Evolutionary conservation across 352 stramenopile genomes (phyloP).

Genomic region (Phytophthora citricola): DNA sequence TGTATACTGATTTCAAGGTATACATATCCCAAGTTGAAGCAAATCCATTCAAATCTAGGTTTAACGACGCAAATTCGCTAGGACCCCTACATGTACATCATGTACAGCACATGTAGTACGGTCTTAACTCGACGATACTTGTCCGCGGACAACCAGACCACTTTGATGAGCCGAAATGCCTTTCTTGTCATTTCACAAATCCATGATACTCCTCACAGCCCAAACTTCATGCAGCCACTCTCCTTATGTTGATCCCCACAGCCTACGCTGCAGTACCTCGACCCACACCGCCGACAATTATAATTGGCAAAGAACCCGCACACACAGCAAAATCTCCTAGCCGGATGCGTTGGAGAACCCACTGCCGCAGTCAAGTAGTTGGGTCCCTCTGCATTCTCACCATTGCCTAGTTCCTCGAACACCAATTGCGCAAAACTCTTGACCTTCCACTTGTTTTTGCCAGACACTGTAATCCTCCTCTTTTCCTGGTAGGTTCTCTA

Average conservation of each 20-base stretch:
- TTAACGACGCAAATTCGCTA: too few species aligned
- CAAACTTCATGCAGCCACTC: conserved; percentile 91
- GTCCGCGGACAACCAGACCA: too few species aligned
- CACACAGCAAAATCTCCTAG: conserved; percentile 86
- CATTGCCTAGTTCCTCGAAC: conserved; percentile 76
- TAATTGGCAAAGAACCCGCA: conserved; percentile 88
- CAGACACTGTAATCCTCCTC: conserved; percentile 18
- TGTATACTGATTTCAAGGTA: too few species aligned
- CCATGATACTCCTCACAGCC: conserved; percentile 39
- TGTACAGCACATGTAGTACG: too few species aligned
- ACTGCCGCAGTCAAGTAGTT: conserved; percentile 83
- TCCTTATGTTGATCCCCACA: conserved; percentile 92
- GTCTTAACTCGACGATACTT: too few species aligned
- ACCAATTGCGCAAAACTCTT: conserved; percentile 90
- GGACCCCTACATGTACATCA: too few species aligned
- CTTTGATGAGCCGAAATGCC: not conserved
- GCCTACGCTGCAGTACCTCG: conserved; percentile 76
- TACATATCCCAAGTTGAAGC: too few species aligned
- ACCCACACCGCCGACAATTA: conserved; percentile 65
- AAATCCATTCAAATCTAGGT: too few species aligned
- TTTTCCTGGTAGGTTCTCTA: conserved; percentile 48
- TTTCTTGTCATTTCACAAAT: not conserved
- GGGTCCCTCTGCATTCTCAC: conserved; percentile 28
- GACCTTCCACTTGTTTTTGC: conserved; percentile 75
- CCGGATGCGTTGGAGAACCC: conserved; percentile 59